These are phyloP conservation scores for Ceratocystis huliohia DNA, from an alignment of 2,329 filamentous ascomycete species.

Conservation along the genomic window DNA sequence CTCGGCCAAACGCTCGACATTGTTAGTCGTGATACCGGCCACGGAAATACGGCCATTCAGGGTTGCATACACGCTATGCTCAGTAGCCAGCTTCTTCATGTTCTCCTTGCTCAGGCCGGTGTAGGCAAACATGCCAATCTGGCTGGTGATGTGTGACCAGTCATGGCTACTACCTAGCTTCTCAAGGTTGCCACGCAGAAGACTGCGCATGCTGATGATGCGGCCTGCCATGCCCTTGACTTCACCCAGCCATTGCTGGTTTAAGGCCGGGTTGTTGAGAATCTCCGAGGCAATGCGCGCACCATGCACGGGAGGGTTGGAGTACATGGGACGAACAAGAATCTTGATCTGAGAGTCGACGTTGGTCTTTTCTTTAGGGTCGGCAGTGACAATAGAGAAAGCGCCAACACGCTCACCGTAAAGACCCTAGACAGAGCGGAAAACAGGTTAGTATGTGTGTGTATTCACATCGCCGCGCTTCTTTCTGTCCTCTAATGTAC, in stretches of 20 bases:
- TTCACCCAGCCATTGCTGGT: conserved; percentile 89
- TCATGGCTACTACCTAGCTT: conserved; percentile 90
- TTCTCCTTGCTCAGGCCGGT: conserved; percentile 82
- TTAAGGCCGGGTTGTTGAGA: conserved; percentile 69
- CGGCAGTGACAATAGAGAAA: conserved; percentile 81
- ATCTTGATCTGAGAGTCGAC: conserved; percentile 98
- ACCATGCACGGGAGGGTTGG: conserved; percentile 93
- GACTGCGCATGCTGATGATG: conserved; percentile 94
- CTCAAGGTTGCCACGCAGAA: conserved; percentile 91
- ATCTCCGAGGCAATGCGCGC: conserved; percentile 88
- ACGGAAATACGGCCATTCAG: conserved; percentile 82
- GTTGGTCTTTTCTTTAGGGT: conserved; percentile 82
- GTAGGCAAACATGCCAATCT: conserved; percentile 99
- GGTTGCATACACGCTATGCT: conserved; percentile 96
- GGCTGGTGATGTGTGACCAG: conserved; percentile 96
- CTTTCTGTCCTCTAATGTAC: not conserved
- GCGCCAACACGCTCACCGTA: conserved; percentile 97
- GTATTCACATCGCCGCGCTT: not conserved
- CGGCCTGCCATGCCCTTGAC: conserved; percentile 98
- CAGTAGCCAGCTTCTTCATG: conserved; percentile 82
- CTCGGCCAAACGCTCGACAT: conserved; percentile 69
- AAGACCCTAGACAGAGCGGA: conserved; percentile 51
- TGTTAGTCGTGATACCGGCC: conserved; percentile 67
- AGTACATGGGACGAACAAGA: conserved; percentile 91
- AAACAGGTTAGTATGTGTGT: not conserved